Percentiles rank a stretch among this genome's conserved stretches.
Conservation (phyloP, 1,284 basidiomycete species). For the Amylostereum chailletii region DNA sequence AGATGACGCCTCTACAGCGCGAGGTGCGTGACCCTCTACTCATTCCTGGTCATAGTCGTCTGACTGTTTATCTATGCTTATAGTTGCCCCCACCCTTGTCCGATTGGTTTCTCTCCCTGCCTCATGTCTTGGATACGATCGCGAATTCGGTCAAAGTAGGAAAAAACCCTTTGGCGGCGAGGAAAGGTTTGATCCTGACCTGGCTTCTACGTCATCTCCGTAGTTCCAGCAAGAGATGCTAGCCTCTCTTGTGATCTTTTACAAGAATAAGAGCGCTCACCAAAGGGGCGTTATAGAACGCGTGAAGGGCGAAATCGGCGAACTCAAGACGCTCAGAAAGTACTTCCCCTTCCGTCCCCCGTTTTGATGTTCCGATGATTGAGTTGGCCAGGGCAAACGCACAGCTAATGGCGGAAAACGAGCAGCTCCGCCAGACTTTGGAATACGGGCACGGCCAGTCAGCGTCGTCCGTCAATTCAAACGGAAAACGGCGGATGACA, state of each 20-base stretch:
- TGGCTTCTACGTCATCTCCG: slow-evolving; percentile 33
- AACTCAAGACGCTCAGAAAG: slow-evolving; percentile 45
- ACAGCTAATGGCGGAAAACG: slow-evolving; percentile 40
- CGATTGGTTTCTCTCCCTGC: slow-evolving; percentile 64
- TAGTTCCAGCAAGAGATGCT: slow-evolving; percentile 77
- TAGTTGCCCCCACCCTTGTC: slow-evolving; percentile 74
- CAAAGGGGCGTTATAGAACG: slow-evolving; percentile 43
- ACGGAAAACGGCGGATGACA: slow-evolving; percentile 56
- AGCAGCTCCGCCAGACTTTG: slow-evolving; percentile 32
- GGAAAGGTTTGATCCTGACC: too few relatives aligned
- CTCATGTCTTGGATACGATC: slow-evolving; percentile 50
- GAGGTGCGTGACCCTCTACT: slow-evolving; percentile 38
- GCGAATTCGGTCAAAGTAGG: slow-evolving; percentile 58
- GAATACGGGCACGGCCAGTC: slow-evolving; percentile 22
- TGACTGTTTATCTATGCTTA: slow-evolving; percentile 1
- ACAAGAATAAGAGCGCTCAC: slow-evolving; percentile 44
- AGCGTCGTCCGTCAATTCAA: slow-evolving; percentile 34
- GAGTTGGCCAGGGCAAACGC: slow-evolving; percentile 35
- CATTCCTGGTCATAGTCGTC: neutral
- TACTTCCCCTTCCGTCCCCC: slow-evolving; percentile 18
- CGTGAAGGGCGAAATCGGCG: slow-evolving; percentile 26
- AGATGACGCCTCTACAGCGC: slow-evolving; percentile 60
- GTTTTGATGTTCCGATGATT: neutral
- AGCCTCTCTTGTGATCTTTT: slow-evolving; percentile 53
- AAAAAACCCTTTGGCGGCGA: neutral